A percentile compares a stretch with the other conserved stretches of the same genome.
These are phyloP conservation scores for Aegilops bicornis DNA, from an alignment of 176 grass and related monocot species.

Conservation along the genomic window DNA sequence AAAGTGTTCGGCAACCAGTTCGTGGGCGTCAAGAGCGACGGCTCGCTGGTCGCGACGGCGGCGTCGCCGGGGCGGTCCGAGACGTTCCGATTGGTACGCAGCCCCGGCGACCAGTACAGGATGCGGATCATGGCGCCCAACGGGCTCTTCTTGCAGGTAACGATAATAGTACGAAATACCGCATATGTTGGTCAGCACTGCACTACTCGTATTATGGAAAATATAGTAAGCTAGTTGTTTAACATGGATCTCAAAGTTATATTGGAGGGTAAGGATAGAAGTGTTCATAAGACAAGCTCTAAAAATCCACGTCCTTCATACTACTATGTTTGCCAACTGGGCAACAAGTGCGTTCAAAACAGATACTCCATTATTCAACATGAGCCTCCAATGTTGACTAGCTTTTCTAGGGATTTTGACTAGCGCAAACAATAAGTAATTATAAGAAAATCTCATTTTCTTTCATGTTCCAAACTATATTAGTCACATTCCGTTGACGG, in stretches of 20 bases:
- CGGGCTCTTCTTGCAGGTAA: constrained; percentile 62
- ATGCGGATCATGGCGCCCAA: constrained; percentile 63
- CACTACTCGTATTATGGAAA: too few species aligned
- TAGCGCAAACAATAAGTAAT: too few species aligned
- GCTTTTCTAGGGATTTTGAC: neutral
- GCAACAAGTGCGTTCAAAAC: neutral
- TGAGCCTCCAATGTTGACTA: neutral
- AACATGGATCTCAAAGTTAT: too few species aligned
- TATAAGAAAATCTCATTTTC: too few species aligned
- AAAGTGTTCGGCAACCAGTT: constrained; percentile 47
- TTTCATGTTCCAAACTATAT: too few species aligned
- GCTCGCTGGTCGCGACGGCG: constrained; percentile 28
- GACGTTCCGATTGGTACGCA: constrained; percentile 52
- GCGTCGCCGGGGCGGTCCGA: constrained; percentile 31
- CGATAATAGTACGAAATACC: too few species aligned
- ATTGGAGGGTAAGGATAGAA: too few species aligned
- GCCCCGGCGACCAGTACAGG: neutral
- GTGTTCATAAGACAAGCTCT: too few species aligned
- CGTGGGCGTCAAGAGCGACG: constrained; percentile 32
- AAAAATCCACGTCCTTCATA: too few species aligned
- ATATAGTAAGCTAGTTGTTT: too few species aligned
- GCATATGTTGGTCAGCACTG: too few species aligned
- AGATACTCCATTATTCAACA: neutral
- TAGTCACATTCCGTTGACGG: neutral
- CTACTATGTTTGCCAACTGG: too few species aligned